Base-by-base conservation (phyloP, 2,329 filamentous ascomycete genomes). In the Claviceps sorghi region DNA sequence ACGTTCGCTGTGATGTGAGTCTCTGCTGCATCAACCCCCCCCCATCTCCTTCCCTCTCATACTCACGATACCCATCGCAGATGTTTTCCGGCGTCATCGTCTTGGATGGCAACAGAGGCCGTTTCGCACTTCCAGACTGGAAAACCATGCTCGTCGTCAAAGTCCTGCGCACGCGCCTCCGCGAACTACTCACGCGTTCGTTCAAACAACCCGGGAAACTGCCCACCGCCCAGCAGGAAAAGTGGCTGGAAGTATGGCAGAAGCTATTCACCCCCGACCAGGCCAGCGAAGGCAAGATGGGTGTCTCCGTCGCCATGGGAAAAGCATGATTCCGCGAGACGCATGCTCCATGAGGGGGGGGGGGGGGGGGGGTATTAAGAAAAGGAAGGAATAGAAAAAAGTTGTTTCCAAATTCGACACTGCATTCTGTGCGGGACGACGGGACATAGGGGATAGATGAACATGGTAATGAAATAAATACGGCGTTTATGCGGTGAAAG, bases 101-200 rank as follows among this genome's bases (percentile, higher is more conserved):
- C 21, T 77, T 98, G 45, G 93, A 96, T 64, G 86, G 88, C 45
- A 95, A 95, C 64, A 79, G 90, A 32, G 78, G 91, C 48, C 80
- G 88, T 48, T 95, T 97, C 64, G 79, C 84, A 22, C 78, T 94
- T 1, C 78, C 82, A 4, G 86, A 95, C 63, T 97, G 91, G 90
- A 94, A 90, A 69, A 84, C 84, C 0, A 83, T 93, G 76, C 78
- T 95, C 38, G 89, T 85, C n/a, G 71, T 98, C 62, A 96, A 96
- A 68, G 80, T 82, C 6, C 71, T 97, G 51, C 79, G 88, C 21
- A 72, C 75, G 2, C 78, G 85, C 29, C 72, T 95, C 19, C 81
- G 84, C 57, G 88, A 95, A 58, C 78, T 94, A 42, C 72, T 95
- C 47, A 80, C 79, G 1, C 75, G 78, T 32, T 77, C 79, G 22